A percentile compares a stretch with the other conserved stretches of the same genome.
phyloP scores from a whole-genome alignment of 371 early-diverging fungal genomes.

The Mucor lusitanicus region DNA sequence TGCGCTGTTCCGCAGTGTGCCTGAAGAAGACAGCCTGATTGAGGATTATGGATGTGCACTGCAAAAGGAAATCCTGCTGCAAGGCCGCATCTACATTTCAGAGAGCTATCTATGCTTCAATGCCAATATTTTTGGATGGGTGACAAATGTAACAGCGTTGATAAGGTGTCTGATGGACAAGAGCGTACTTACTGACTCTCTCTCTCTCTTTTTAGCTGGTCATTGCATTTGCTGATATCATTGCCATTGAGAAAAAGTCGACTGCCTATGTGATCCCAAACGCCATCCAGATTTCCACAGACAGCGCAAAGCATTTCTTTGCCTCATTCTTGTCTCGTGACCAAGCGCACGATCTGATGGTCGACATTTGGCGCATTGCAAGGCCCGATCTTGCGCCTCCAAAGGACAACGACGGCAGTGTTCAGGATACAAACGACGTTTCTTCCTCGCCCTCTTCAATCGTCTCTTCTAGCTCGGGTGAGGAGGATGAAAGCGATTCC shows the following conservation, averaged over 20 bases:
- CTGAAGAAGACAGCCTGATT: conserved; percentile 56
- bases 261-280: conserved; percentile 87
- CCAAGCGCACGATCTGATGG: conserved; percentile 68
- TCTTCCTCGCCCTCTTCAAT: conserved; percentile 7
- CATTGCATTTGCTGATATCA: conserved; percentile 80
- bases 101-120: conserved; percentile 89
- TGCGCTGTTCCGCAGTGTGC: conserved; percentile 55
- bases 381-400: not conserved
- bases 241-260: conserved; percentile 78
- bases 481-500: not conserved
- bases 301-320: conserved; percentile 74
- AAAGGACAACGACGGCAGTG: not conserved
- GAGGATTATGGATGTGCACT: conserved; percentile 88
- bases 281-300: conserved; percentile 79
- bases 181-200: too few relatives aligned
- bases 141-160: conserved; percentile 74
- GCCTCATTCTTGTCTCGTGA: conserved; percentile 85
- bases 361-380: conserved; percentile 59
- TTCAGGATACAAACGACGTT: not conserved
- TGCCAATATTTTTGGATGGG: conserved; percentile 96
- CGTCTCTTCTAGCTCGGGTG: not conserved
- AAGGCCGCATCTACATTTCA: conserved; percentile 89
- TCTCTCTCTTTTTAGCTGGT: conserved; percentile 68
- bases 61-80: conserved; percentile 91
- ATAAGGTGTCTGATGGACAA: too few relatives aligned